A percentile compares a stretch with the other conserved stretches of the same genome.
Conservation (phyloP, 1,284 basidiomycete genomes). For the Flammula alnicola region DNA sequence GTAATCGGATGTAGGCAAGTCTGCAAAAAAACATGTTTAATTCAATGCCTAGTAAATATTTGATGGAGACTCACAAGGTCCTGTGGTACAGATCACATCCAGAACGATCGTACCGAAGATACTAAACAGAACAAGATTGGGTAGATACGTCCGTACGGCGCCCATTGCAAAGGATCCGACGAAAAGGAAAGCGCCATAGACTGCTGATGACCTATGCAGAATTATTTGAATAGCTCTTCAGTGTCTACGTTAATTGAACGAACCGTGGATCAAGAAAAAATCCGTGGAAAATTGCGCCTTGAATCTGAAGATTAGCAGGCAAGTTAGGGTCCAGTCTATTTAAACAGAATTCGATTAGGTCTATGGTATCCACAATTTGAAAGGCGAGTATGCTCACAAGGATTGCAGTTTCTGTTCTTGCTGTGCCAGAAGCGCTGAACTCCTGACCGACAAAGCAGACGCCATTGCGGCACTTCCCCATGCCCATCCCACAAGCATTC, state of each 20-base stretch:
- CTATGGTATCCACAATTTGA: not conserved
- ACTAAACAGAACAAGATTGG: constrained; percentile 61
- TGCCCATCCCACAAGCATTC: constrained; percentile 77
- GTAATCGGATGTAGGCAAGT: constrained; percentile 73
- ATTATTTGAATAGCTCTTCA: constrained; percentile 3
- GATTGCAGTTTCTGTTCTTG: constrained; percentile 50
- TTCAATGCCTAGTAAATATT: constrained; percentile 22
- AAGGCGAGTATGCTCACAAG: constrained; percentile 24
- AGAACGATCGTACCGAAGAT: constrained; percentile 65
- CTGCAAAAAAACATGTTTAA: constrained; percentile 18
- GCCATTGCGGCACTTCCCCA: constrained; percentile 77
- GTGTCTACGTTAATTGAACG: not conserved
- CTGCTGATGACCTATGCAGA: constrained; percentile 49
- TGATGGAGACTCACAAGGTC: constrained; percentile 43
- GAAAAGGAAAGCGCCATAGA: constrained; percentile 76
- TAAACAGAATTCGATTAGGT: not conserved
- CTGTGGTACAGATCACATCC: constrained; percentile 59
- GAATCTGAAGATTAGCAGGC: constrained; percentile 54
- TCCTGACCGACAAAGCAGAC: constrained; percentile 60
- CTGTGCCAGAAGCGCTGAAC: constrained; percentile 51
- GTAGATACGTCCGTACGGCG: constrained; percentile 60
- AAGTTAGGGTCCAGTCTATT: constrained; percentile 48
- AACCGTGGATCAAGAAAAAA: constrained; percentile 65
- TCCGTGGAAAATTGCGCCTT: constrained; percentile 62
- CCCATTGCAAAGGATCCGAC: constrained; percentile 67